These are phyloP conservation scores for Stagonosporopsis chrysanthemi DNA, from an alignment of 2,329 filamentous ascomycete species.

Conservation along the genomic window DNA sequence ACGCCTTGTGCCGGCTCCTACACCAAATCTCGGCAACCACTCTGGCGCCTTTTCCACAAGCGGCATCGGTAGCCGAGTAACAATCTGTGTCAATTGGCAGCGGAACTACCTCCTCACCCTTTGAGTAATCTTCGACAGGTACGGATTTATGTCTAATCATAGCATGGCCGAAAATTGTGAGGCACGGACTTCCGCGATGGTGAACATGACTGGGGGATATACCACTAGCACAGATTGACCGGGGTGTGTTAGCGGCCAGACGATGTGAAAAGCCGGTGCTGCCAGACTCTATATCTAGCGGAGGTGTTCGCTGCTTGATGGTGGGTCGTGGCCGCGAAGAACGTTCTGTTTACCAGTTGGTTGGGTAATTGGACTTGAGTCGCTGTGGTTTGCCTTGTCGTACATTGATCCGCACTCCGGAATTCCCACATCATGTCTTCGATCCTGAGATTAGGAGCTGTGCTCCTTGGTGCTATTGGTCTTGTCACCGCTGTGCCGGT, in stretches of 20 bases:
- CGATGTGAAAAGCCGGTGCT: constrained; percentile 6
- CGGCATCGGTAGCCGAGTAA: constrained; percentile 3
- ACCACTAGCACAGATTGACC: constrained; percentile 10
- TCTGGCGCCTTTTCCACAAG: constrained; percentile 1
- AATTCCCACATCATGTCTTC: constrained; percentile 24
- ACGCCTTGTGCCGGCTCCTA: constrained; percentile 14
- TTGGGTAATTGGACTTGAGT: background rate
- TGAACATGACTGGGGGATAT: constrained; percentile 9
- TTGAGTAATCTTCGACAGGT: constrained; percentile 9
- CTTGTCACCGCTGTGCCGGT: constrained; percentile 38
- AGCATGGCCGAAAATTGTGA: constrained; percentile 10
- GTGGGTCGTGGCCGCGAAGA: constrained; percentile 4
- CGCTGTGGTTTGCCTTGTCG: constrained; percentile 3
- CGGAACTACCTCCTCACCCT: constrained; percentile 4
- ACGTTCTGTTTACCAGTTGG: constrained; percentile 1
- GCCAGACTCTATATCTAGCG: constrained; percentile 11
- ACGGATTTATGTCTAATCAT: constrained; percentile 18
- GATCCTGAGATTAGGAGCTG: constrained; percentile 26
- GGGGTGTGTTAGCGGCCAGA: constrained; percentile 4
- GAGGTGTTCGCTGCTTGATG: constrained; percentile 3
- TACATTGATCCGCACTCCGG: background rate
- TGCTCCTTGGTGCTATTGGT: constrained; percentile 31
- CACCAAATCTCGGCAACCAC: constrained; percentile 8
- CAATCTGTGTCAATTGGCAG: constrained; percentile 7
- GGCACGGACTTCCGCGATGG: constrained; percentile 18